Conservation (phyloP, 2,329 filamentous ascomycete species). For the Aspergillus tanneri region DNA sequence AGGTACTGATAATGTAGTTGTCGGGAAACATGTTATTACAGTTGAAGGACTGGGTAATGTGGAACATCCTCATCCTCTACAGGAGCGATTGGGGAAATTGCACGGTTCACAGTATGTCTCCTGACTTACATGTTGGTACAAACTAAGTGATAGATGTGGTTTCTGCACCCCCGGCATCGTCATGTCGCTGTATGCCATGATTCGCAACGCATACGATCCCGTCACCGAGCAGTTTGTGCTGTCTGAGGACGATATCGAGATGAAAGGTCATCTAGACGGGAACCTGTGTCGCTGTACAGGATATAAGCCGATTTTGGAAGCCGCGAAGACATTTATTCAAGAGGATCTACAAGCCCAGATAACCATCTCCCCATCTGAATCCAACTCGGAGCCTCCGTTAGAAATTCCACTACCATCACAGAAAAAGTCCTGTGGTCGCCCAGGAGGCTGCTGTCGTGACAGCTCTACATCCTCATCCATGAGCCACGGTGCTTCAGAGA, state of each 20-base stretch:
- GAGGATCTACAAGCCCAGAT: slow-evolving; percentile 51
- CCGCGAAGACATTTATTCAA: slow-evolving; percentile 70
- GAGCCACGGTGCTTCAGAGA: background rate
- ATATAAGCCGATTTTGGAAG: slow-evolving; percentile 81
- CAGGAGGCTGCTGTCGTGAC: slow-evolving; percentile 29
- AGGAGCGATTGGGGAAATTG: slow-evolving; percentile 80
- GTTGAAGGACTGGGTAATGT: slow-evolving; percentile 84
- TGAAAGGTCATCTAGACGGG: slow-evolving; percentile 70
- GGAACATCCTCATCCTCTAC: slow-evolving; percentile 74
- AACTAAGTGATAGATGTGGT: slow-evolving; percentile 51
- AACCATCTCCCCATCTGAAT: background rate
- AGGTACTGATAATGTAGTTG: slow-evolving; percentile 48
- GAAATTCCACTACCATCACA: too few species aligned
- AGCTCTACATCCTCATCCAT: slow-evolving; percentile 10
- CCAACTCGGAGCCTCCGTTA: too few species aligned
- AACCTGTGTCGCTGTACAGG: slow-evolving; percentile 87
- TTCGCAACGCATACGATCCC: slow-evolving; percentile 64
- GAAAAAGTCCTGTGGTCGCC: slow-evolving; percentile 23
- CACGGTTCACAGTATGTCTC: slow-evolving; percentile 68
- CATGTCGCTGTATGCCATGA: slow-evolving; percentile 52
- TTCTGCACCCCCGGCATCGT: slow-evolving; percentile 92
- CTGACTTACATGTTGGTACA: background rate
- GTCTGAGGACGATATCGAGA: slow-evolving; percentile 71
- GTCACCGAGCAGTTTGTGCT: slow-evolving; percentile 72
- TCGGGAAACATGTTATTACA: slow-evolving; percentile 91